Evolutionary conservation across 2,329 filamentous ascomycete genomes (phyloP), one percentile per base, ranked within the genome.

Genomic region (Fusarium sacchari): DNA sequence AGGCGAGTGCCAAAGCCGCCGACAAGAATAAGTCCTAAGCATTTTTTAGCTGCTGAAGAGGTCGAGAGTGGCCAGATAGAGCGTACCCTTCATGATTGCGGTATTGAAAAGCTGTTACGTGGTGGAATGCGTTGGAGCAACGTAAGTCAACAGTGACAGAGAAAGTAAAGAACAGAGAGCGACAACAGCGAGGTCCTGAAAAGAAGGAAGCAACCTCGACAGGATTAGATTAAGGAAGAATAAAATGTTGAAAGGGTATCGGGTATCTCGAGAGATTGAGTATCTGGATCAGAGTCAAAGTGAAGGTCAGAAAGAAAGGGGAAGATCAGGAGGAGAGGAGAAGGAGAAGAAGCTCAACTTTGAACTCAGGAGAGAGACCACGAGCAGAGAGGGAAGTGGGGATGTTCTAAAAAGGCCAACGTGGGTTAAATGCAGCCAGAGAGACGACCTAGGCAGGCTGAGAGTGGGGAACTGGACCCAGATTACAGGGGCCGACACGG

Each of bases 1-100:
- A 99, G 93, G 86, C 96, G 95, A 84, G 96, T 99, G 87, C 96
- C 96, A 85, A 98, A 99, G 84, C 96, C 96, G 87, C 96, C 96
- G 85, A 98, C 96, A 83, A 98, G 95, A 92, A 97, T 98, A 83
- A 98, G 93, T 87, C 95, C 95, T 98, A 17, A 20, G n/a, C 32
- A 46, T 43, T 46, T 62, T 62, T 80, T 68, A 80, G 77, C 56
- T 62, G 62, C 50, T 53, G 34, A 12, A 36, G n/a, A 30, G 36
- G n/a, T 13, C 14, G 20, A 32, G 9, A 28, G 7, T n/a, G 49
- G n/a, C 44, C 53, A 30, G 26, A 30, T 28, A 43, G 57, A 53
- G 11, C 77, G n/a, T 77, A 83, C 81, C 81, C 78, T 83, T 83
- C 81, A 83, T 83, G 67, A 66, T 82, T 78, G 76, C 76, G 70